Evolutionary conservation across 352 stramenopile species (phyloP), one percentile per base, ranked within the genome.

Genomic region (Phytophthora cactorum): DNA sequence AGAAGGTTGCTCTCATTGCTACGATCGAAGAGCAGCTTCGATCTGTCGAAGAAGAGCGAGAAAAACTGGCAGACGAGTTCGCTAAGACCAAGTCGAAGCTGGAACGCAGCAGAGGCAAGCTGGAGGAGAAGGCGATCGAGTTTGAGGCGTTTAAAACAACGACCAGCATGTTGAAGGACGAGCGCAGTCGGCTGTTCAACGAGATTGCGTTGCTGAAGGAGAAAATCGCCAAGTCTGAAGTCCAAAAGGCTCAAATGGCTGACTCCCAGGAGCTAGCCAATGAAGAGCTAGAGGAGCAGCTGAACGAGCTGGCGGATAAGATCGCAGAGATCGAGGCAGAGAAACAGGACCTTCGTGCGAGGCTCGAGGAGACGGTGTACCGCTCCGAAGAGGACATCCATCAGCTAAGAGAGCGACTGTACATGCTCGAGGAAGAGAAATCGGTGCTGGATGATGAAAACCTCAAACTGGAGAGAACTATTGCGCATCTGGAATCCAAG

Each of bases 71-170:
- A 12, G 72, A 87, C 60, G 75, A 87, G 49, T 74, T 81, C 27
- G 68, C 72, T 29, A 71, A 76, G 34, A 75, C 82, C 22, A 76
- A 80, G 38, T 74, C 67, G 14, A 86, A 88, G 49, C 68, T 90
- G 29, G 73, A 85, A 38, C 74, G 72, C 31, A 81, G 72, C 8
- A 66, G 78, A 41, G 77, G 76, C 11, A 74, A 79, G 43, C 41
- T 92, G n/a, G 78, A 90, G 22, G 82, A 90, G 63, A 86, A 90
- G 32, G 70, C 66, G 15, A 82, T 89, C n/a, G 78, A 87, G 46
- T 84, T 88, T 50, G 79, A 89, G 52, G 73, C 78, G 5, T 81
- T 86, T 57, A 79, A 80, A 32, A 83, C 78, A 14, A 89, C 79
- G 5, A 82, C 79, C 8, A 83, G 81, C 34, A 90, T 83, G 74